Conservation (phyloP, 129 eudicot species). For the Cynara cardunculus region DNA sequence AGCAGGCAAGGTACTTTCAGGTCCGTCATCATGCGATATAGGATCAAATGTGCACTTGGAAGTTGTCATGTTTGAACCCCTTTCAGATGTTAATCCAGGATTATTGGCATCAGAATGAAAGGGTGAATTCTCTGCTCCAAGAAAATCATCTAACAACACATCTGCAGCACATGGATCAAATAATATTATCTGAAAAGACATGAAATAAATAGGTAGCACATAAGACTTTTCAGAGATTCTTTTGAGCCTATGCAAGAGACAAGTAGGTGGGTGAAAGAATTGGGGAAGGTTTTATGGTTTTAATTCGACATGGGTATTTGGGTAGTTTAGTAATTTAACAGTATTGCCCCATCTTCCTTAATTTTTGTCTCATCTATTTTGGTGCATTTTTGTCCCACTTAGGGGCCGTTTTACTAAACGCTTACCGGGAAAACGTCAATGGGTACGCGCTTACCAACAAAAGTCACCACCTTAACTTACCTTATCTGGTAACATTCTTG, state of each 20-base stretch:
- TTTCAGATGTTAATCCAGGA: slow-evolving; percentile 27
- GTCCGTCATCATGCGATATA: slow-evolving; percentile 35
- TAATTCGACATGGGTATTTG: too few species aligned
- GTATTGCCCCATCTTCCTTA: background rate
- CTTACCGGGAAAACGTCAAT: too few species aligned
- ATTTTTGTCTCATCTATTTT: background rate
- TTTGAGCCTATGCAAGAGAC: background rate
- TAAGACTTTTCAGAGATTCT: background rate
- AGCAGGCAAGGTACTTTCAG: slow-evolving; percentile 43
- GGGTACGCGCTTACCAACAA: too few species aligned
- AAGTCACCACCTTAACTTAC: too few species aligned
- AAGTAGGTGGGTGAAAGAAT: background rate
- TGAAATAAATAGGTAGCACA: background rate
- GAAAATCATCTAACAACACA: slow-evolving; percentile 68
- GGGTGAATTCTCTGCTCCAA: slow-evolving; percentile 78
- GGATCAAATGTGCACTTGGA: slow-evolving; percentile 42
- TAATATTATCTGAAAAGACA: background rate
- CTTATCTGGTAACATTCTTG: too few species aligned
- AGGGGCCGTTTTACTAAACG: too few species aligned
- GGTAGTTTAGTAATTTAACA: background rate
- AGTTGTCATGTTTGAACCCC: slow-evolving; percentile 27
- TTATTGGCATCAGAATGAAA: slow-evolving; percentile 50
- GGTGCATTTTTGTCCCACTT: background rate
- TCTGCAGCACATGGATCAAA: slow-evolving; percentile 41
- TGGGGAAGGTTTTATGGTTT: too few species aligned